Base-by-base conservation (phyloP, 106 monocot species). In the Chionographis japonica region DNA sequence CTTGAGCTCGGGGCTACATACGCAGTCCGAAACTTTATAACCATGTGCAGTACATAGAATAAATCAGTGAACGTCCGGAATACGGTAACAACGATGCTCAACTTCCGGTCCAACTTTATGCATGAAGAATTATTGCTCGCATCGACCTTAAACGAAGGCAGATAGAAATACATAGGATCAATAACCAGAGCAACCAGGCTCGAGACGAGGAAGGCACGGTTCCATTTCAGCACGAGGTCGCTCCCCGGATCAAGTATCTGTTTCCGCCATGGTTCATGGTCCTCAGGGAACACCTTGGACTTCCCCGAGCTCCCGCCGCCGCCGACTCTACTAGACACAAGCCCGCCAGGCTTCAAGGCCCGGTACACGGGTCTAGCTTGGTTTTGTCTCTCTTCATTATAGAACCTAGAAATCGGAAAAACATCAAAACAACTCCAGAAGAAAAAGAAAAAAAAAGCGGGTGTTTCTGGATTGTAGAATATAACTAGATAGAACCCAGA, bases 1-100 rank as follows among this genome's bases (percentile, higher is more conserved):
- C 91, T 76, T 7, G 91, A 83, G 68, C 81, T 83, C 37, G 95
- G 91, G 37, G 90, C 86, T 0, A 95, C 77, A 78, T 81, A 95
- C 17, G 91, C 95, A 9, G 88, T 95, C 53, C 88, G 75, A 58
- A 88, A 95, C 77, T 91, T 91, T 20, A 95, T 68, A 40, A 80
- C 41, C 7, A 95, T 95, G 73, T 95, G 88, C 53, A 86, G 56
- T 50, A 83, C 42, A 77, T 95, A 91, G 52, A 95, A 86, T 37
- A 82, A 49, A 58, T 90, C 89, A 56, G 83, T 70, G 57, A 90
- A 50, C 7, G 85, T 40, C 50, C 85, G 69, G 49, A 77, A 68
- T 65, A 77, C 41, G 3, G 89, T 90, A 8, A 90, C 68, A 16
- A 27, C 65, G 36, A 90, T 62, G 46, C 68, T 80, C 56, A 90